Percentiles rank a stretch among this genome's conserved stretches.
Conservation (phyloP, 495 filamentous ascomycete species). For the Tetracladium marchalianum region DNA sequence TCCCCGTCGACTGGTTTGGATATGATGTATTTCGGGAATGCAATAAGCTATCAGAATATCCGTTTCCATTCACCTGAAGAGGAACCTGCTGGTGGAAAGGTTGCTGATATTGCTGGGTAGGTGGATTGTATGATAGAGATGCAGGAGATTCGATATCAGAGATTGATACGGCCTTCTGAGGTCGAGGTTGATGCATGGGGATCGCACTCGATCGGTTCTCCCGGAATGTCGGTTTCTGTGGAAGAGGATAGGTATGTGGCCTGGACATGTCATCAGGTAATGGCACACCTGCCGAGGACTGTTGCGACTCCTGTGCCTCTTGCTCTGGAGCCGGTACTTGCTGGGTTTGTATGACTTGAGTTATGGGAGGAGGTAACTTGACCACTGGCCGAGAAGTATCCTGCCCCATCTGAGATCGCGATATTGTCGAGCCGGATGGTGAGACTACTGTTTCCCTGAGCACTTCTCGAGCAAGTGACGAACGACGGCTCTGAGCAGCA, state of each 20-base stretch:
- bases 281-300: conserved; percentile 8
- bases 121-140: conserved; percentile 54
- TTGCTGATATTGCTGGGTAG: conserved; percentile 54
- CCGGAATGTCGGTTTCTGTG: conserved; percentile 64
- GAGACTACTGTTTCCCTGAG: conserved; percentile 67
- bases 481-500: conserved; percentile 80
- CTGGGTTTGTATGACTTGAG: conserved; percentile 22
- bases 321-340: conserved; percentile 5
- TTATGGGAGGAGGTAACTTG: conserved; percentile 63
- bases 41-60: conserved; percentile 38
- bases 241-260: conserved; percentile 48
- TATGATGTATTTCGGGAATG: conserved; percentile 67
- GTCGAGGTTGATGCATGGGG: conserved; percentile 92
- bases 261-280: conserved; percentile 34
- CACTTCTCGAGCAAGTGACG: conserved; percentile 70
- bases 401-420: conserved; percentile 48
- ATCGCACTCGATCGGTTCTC: conserved; percentile 68
- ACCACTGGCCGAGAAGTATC: conserved; percentile 70
- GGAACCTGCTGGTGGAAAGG: conserved; percentile 91
- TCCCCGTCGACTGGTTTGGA: conserved; percentile 70
- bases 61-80: conserved; percentile 48
- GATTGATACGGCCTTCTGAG: conserved; percentile 89
- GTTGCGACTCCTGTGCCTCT: conserved; percentile 15
- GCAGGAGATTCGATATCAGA: conserved; percentile 87
- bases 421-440: conserved; percentile 66